These are phyloP conservation scores for Ogataea neopini DNA, from an alignment of 805 yeast species.

Conservation along the genomic window DNA sequence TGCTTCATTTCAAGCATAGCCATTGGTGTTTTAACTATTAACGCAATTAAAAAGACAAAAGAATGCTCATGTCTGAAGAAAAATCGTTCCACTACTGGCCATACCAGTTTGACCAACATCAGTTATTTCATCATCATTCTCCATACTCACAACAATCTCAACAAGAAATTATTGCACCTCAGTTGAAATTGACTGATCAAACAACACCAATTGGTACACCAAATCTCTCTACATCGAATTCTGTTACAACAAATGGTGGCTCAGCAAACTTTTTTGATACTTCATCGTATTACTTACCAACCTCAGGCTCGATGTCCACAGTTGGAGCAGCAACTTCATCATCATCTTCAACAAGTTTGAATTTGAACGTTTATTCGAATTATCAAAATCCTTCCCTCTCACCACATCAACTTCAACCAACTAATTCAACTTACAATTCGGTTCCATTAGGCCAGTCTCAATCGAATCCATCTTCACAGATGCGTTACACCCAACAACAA, in stretches of 20 bases:
- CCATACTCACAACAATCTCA: slow-evolving; percentile 11
- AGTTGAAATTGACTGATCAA: slow-evolving; percentile 4
- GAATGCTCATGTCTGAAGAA: slow-evolving; percentile 28
- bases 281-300: slow-evolving; percentile 1
- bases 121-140: slow-evolving; percentile 4
- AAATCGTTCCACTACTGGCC: slow-evolving; percentile 19
- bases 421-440: neutral
- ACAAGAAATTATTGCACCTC: slow-evolving; percentile 8
- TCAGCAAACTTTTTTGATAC: slow-evolving; percentile 7
- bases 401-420: slow-evolving; percentile 7
- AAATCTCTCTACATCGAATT: neutral
- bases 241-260: neutral
- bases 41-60: slow-evolving; percentile 1
- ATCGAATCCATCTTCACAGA: neutral
- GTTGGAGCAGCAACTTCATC: neutral
- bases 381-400: slow-evolving; percentile 10
- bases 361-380: slow-evolving; percentile 7
- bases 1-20: neutral
- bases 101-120: slow-evolving; percentile 15
- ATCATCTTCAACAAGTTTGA: slow-evolving; percentile 2
- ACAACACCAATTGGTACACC: slow-evolving; percentile 3
- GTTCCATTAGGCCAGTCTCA: neutral
- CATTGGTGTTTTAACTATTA: neutral
- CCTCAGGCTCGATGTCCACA: neutral
- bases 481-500: slow-evolving; percentile 3